Percentiles rank a stretch among this genome's conserved stretches.
phyloP scores from a whole-genome alignment of 371 early-diverging fungal species.

The Blakeslea trispora region DNA sequence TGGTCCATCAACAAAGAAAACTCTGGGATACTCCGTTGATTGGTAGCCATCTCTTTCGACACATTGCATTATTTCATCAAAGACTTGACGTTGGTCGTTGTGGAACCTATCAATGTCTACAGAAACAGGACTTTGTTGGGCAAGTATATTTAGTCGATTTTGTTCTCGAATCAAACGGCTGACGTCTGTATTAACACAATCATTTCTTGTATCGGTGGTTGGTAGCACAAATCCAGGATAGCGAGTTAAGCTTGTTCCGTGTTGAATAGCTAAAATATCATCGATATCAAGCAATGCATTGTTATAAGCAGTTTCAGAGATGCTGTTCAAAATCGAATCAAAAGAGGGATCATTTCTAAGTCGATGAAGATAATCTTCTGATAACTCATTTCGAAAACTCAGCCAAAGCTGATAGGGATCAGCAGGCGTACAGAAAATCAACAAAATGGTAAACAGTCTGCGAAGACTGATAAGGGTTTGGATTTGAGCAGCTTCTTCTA shows the following conservation, averaged over 20 bases:
- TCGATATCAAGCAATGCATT: no score
- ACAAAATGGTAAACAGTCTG: conserved; percentile 17
- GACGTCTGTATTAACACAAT: no score
- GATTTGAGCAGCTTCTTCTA: conserved; percentile 11
- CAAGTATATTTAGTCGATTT: no score
- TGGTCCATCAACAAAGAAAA: conserved; percentile 19
- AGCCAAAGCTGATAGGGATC: neutral
- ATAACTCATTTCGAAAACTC: neutral
- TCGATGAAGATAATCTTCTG: neutral
- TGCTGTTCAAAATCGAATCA: neutral
- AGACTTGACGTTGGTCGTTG: neutral
- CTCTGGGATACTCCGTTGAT: neutral
- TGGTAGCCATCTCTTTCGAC: neutral
- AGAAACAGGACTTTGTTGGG: no score
- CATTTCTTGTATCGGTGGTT: no score
- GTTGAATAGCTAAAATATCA: no score
- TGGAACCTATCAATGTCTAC: no score
- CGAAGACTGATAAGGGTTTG: conserved; percentile 6
- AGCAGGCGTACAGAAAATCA: neutral
- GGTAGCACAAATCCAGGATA: no score
- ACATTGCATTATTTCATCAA: neutral
- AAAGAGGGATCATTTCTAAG: neutral
- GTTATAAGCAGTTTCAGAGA: no score
- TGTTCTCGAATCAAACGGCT: no score
- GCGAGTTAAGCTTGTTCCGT: no score